Percentiles rank a stretch among this genome's conserved stretches.
Conservation (phyloP, 1,284 basidiomycete species). For the Leccinum subspadiceum region DNA sequence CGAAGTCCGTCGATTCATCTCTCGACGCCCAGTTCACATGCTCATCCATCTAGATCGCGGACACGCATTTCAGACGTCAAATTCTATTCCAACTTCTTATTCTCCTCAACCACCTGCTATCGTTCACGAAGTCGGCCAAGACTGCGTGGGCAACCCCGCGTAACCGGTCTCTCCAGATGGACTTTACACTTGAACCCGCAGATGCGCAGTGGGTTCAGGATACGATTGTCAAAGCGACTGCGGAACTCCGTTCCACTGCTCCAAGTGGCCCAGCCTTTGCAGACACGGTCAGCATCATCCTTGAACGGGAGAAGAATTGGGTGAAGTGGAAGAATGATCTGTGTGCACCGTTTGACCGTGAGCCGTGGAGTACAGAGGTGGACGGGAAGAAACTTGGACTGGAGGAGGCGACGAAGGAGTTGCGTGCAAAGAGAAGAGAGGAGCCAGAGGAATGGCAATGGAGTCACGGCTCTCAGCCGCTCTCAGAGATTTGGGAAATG, state of each 20-base stretch:
- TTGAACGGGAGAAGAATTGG: slow-evolving; percentile 85
- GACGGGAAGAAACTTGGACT: slow-evolving; percentile 51
- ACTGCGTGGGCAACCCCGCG: slow-evolving; percentile 56
- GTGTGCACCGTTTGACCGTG: slow-evolving; percentile 73
- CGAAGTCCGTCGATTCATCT: slow-evolving; percentile 53
- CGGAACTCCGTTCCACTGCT: slow-evolving; percentile 71
- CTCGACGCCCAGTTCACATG: slow-evolving; percentile 5
- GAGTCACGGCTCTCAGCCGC: slow-evolving; percentile 58
- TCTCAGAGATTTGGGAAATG: slow-evolving; percentile 80
- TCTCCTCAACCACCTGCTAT: slow-evolving; percentile 76
- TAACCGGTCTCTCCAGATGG: slow-evolving; percentile 76
- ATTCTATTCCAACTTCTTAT: slow-evolving; percentile 86
- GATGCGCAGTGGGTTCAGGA: slow-evolving; percentile 77
- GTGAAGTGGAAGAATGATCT: slow-evolving; percentile 81
- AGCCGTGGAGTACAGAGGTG: slow-evolving; percentile 52
- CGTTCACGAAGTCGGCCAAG: slow-evolving; percentile 72
- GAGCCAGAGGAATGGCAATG: slow-evolving; percentile 59
- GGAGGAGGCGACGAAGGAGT: slow-evolving; percentile 57
- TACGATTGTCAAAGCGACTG: slow-evolving; percentile 57
- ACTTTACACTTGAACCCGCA: slow-evolving; percentile 65
- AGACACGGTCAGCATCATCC: slow-evolving; percentile 65
- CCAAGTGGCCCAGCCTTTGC: slow-evolving; percentile 73
- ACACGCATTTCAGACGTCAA: slow-evolving; percentile 89
- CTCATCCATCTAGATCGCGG: slow-evolving; percentile 61
- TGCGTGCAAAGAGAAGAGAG: slow-evolving; percentile 51